phyloP scores from a whole-genome alignment of 345 rosid genomes.

The Microthlaspi erraticum region DNA sequence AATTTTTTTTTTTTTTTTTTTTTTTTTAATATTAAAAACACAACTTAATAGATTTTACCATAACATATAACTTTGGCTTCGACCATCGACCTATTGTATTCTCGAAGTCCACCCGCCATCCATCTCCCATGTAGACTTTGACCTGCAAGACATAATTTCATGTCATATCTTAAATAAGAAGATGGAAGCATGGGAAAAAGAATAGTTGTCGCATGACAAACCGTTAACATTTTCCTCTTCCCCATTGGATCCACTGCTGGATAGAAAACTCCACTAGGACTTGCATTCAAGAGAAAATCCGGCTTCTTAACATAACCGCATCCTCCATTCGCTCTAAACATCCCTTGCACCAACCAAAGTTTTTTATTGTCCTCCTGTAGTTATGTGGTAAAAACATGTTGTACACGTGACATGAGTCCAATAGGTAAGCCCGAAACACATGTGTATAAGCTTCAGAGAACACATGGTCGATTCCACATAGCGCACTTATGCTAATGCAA shows the following conservation, averaged over 20 bases:
- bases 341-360: neutral
- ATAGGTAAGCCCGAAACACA: neutral
- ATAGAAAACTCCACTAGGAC: neutral
- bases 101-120: neutral
- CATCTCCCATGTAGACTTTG: slow-evolving; percentile 9
- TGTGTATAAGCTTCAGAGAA: too few species aligned
- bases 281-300: neutral
- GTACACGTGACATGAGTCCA: neutral
- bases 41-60: slow-evolving; percentile 1
- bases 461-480: too few species aligned
- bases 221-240: neutral
- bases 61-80: neutral
- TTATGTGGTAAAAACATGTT: neutral
- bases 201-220: neutral
- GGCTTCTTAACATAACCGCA: neutral
- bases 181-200: neutral
- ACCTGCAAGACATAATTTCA: neutral
- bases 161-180: neutral
- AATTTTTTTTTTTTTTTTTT: too few species aligned
- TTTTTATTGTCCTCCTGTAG: neutral
- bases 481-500: too few species aligned
- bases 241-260: neutral
- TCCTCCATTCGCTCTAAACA: neutral
- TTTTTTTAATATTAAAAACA: too few species aligned
- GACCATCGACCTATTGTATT: neutral